Base-by-base conservation (phyloP, 2,329 filamentous ascomycete species). In the Epichloe glyceriae region DNA sequence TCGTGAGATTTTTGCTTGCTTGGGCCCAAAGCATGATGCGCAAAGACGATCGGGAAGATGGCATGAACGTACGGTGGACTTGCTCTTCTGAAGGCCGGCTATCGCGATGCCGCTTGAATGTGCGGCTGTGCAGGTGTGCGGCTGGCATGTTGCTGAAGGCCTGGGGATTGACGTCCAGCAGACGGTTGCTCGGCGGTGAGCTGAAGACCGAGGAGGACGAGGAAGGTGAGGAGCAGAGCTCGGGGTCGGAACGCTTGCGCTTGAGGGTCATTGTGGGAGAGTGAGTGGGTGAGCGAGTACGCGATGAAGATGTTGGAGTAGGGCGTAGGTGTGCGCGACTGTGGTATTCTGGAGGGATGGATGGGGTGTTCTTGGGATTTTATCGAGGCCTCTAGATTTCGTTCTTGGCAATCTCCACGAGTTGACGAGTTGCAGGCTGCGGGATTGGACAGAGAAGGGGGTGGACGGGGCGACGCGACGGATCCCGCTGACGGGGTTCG, bases 201-300 rank as follows among this genome's bases (percentile, higher is more conserved):
- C 62, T 56, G 33, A 67, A 65, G 55, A 20, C 70, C 42, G 70
- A 68, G 53, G 67, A 69, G 42, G 72, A 68, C 10, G 75, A 64
- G 6, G 62, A 65, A 47, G 70, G 72, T 37, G 70, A 70, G 37
- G 70, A 67, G 46, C 72, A 75, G 52, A 80, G 67, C 61, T 80
- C 77, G 20, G 76, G 77, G 50, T 75, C 71, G 57, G 79, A 83
- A 42, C 79, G 74, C 70, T 83, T 84, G 65, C 80, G 79, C 63
- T 83, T 84, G 60, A 80, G 67, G 26, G 73, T 62, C 75, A 79
- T 80, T 55, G 57, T 58, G 43, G 51, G 22, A 30, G 26, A 30
- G 26, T 1, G 26, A 4, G 57, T 57, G 43, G 30, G 30, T 30
- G 30, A 30, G 30, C 4, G 8, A 3, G 26, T 3, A 3, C 26